Conservation (phyloP, 2,329 filamentous ascomycete genomes). For the Colletotrichum aenigma region DNA sequence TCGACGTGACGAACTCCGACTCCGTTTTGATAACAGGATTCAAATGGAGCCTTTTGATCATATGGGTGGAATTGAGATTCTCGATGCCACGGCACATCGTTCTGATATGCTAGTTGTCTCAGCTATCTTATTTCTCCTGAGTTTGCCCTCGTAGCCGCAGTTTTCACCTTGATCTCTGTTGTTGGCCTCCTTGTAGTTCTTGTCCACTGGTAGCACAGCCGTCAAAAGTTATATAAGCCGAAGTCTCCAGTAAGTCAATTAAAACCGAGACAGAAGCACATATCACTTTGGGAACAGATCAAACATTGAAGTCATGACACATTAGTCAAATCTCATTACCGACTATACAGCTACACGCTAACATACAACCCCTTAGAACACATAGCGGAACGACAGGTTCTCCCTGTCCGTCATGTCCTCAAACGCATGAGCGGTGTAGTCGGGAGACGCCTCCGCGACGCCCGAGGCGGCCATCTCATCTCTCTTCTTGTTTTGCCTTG, state of each 20-base stretch:
- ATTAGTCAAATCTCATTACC: not conserved
- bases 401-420: constrained; percentile 68
- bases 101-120: not conserved
- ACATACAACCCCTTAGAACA: constrained; percentile 38
- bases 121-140: too few species aligned
- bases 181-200: rapidly evolving
- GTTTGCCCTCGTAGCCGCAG: too few species aligned
- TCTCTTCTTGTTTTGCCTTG: constrained; percentile 61
- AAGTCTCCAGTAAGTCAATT: rapidly evolving
- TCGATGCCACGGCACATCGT: not conserved
- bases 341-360: not conserved
- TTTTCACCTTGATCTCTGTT: not conserved
- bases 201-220: rapidly evolving
- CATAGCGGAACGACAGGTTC: constrained; percentile 65
- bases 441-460: constrained; percentile 43
- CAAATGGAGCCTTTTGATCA: not conserved
- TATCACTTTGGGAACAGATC: rapidly evolving
- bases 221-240: rapidly evolving
- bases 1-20: not conserved
- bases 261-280: not conserved
- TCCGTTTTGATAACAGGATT: not conserved
- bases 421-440: constrained; percentile 56
- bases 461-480: constrained; percentile 49
- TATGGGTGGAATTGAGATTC: not conserved
- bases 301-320: not conserved